Percentiles rank a stretch among this genome's conserved stretches.
These are phyloP conservation scores for Phytophthora cryptogea DNA, from an alignment of 352 stramenopile species.

Conservation along the genomic window DNA sequence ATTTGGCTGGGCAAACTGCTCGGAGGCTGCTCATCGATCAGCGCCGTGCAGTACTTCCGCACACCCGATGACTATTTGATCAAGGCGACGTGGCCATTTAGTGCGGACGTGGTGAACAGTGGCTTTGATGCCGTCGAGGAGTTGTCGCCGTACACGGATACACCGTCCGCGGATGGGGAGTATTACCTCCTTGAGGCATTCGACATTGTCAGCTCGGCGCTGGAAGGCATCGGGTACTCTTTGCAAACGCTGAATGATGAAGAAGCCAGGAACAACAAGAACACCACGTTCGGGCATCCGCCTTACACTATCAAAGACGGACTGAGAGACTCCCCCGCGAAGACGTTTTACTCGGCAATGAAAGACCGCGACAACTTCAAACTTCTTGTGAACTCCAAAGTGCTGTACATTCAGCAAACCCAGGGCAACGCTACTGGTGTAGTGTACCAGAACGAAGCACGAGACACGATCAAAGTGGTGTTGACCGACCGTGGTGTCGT, in stretches of 20 bases:
- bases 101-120: conserved; percentile 52
- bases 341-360: conserved; percentile 58
- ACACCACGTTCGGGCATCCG: conserved; percentile 50
- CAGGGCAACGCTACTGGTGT: conserved; percentile 50
- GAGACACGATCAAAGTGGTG: conserved; percentile 16
- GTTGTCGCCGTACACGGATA: conserved; percentile 46
- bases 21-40: conserved; percentile 81
- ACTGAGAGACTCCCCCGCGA: conserved; percentile 53
- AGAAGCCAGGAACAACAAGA: conserved; percentile 53
- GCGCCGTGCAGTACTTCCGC: conserved; percentile 80
- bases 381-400: conserved; percentile 49
- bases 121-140: conserved; percentile 58
- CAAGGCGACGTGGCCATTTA: conserved; percentile 48
- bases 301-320: conserved; percentile 56
- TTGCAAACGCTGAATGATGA: conserved; percentile 48
- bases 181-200: conserved; percentile 55
- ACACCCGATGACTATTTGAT: conserved; percentile 54
- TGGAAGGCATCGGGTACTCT: conserved; percentile 34
- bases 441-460: conserved; percentile 41
- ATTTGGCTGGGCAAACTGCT: conserved; percentile 73
- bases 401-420: conserved; percentile 53
- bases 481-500: conserved; percentile 59
- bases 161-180: conserved; percentile 52
- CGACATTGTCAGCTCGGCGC: conserved; percentile 44
- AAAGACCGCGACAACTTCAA: conserved; percentile 49